These are phyloP conservation scores for Cyberlindnera euphorbiae DNA, from an alignment of 805 yeast genomes.

Conservation along the genomic window DNA sequence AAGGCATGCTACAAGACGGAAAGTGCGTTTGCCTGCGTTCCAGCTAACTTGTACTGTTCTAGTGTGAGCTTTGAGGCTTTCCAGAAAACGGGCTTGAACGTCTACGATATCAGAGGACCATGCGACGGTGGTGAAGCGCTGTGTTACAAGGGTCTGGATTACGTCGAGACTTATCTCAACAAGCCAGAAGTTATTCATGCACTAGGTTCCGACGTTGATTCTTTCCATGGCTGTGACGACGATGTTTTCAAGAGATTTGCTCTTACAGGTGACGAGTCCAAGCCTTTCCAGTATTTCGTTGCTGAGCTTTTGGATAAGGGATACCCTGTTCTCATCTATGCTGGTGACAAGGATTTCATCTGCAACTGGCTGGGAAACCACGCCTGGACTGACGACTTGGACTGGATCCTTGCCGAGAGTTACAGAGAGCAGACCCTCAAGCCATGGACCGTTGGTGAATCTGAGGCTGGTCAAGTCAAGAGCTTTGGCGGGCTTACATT, in stretches of 20 bases:
- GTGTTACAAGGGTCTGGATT: constrained; percentile 71
- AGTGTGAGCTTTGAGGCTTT: constrained; percentile 63
- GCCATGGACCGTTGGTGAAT: constrained; percentile 37
- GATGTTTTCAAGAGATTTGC: constrained; percentile 65
- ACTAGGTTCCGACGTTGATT: constrained; percentile 80
- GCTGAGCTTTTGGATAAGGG: constrained; percentile 62
- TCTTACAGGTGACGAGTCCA: constrained; percentile 78
- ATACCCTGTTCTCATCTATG: constrained; percentile 79
- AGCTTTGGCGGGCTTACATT: constrained; percentile 67
- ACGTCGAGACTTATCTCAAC: constrained; percentile 73
- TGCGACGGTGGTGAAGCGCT: constrained; percentile 68
- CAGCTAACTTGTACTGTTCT: constrained; percentile 80
- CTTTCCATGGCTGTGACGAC: constrained; percentile 62
- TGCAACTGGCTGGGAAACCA: constrained; percentile 92
- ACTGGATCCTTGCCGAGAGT: constrained; percentile 54
- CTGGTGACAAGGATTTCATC: constrained; percentile 92
- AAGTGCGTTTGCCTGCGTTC: constrained; percentile 72
- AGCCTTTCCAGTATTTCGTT: constrained; percentile 76
- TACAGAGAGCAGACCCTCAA: constrained; percentile 39
- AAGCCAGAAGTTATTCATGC: constrained; percentile 63
- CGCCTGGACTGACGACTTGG: constrained; percentile 70
- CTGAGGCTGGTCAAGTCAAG: constrained; percentile 69
- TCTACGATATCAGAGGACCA: constrained; percentile 75
- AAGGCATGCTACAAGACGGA: constrained; percentile 60
- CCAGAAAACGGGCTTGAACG: constrained; percentile 74